Percentiles rank a stretch among this genome's conserved stretches.
These are phyloP conservation scores for Exophiala alcalophila DNA, from an alignment of 2,329 filamentous ascomycete species.

Conservation along the genomic window DNA sequence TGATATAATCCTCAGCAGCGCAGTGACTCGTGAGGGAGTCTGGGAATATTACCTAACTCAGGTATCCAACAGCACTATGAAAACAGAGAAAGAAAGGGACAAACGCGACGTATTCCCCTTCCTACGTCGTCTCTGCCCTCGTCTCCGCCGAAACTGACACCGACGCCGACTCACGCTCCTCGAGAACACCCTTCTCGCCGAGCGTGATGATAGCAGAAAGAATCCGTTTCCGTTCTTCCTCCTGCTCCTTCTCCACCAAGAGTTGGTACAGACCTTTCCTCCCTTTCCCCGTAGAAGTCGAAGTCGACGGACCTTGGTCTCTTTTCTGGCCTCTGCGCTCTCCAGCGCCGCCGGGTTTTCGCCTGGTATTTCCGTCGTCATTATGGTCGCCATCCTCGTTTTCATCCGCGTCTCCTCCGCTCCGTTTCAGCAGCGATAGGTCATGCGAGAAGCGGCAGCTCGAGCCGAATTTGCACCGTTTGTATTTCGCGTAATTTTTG, in stretches of 20 bases:
- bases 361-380: neutral
- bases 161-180: slow-evolving; percentile 24
- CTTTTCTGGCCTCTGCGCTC: slow-evolving; percentile 31
- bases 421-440: neutral
- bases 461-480: slow-evolving; percentile 43
- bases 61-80: no score
- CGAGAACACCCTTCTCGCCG: slow-evolving; percentile 42
- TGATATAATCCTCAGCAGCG: no score
- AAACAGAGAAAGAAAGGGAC: no score
- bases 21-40: no score
- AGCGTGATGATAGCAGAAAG: slow-evolving; percentile 45
- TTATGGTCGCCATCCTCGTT: neutral
- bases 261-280: slow-evolving; percentile 45
- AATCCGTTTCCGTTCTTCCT: slow-evolving; percentile 42
- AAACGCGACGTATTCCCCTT: no score
- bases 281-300: slow-evolving; percentile 11
- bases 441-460: slow-evolving; percentile 46
- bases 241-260: slow-evolving; percentile 44
- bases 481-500: slow-evolving; percentile 41
- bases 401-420: neutral
- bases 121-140: no score
- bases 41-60: no score
- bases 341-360: slow-evolving; percentile 15
- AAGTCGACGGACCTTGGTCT: neutral
- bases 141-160: no score